Evolutionary conservation across 768 basidiomycete species (phyloP).

Genomic region (Tylopilus vinaceipallidus): DNA sequence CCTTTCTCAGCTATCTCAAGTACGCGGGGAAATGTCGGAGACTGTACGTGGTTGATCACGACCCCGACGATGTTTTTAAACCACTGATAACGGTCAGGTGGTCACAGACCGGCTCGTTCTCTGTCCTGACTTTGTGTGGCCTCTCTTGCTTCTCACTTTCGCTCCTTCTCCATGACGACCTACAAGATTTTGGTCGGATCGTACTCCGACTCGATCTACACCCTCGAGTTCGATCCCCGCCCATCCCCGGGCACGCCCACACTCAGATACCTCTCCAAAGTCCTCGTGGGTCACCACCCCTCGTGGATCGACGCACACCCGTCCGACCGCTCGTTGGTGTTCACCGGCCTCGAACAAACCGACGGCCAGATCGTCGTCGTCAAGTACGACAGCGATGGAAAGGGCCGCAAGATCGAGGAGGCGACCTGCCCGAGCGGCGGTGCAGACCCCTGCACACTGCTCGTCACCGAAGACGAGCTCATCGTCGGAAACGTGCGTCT

Average conservation of each 20-base stretch:
- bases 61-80: no score
- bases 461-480: conserved; percentile 55
- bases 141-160: not conserved
- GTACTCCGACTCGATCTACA: conserved; percentile 61
- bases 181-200: conserved; percentile 57
- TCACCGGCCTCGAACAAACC: conserved; percentile 62
- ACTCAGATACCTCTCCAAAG: conserved; percentile 43
- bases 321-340: conserved; percentile 53
- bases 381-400: conserved; percentile 52
- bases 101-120: no score
- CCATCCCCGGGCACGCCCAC: conserved; percentile 51
- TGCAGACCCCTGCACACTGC: conserved; percentile 60
- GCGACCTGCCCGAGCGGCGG: conserved; percentile 50
- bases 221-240: conserved; percentile 63
- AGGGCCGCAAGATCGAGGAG: conserved; percentile 41
- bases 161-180: conserved; percentile 14
- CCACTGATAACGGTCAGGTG: no score
- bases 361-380: conserved; percentile 66
- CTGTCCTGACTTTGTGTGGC: no score
- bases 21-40: no score
- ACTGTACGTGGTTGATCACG: no score
- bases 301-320: conserved; percentile 76
- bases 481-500: conserved; percentile 73
- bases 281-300: conserved; percentile 59
- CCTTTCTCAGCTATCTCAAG: no score